These are phyloP conservation scores for Otatea glauca DNA, from an alignment of 176 grass and related monocot genomes.

Conservation along the genomic window DNA sequence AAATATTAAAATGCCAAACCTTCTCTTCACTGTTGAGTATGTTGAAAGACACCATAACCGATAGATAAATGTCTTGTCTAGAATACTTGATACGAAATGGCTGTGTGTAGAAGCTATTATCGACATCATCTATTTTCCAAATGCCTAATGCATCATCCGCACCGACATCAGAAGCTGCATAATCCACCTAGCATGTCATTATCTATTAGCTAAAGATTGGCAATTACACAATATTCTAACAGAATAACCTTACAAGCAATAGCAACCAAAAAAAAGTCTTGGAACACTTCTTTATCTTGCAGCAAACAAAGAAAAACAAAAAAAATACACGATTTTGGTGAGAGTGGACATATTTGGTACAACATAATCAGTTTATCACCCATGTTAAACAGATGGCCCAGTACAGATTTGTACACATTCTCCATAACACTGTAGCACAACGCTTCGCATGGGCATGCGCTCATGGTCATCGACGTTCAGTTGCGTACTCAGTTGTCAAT, in stretches of 20 bases:
- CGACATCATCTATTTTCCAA: slow-evolving; percentile 92
- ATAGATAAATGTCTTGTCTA: slow-evolving; percentile 93
- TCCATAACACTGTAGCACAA: background rate
- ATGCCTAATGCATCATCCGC: slow-evolving; percentile 77
- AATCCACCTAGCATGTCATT: slow-evolving; percentile 94
- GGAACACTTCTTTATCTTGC: background rate
- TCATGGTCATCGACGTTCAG: background rate
- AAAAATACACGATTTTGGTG: slow-evolving; percentile 2
- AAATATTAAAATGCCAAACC: slow-evolving; percentile 53
- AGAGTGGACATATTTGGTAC: background rate
- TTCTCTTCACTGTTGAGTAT: slow-evolving; percentile 71
- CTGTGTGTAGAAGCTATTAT: slow-evolving; percentile 96
- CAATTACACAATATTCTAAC: slow-evolving; percentile 31
- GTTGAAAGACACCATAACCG: slow-evolving; percentile 98
- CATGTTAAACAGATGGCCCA: background rate
- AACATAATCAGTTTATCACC: background rate
- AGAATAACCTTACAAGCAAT: slow-evolving; percentile 19
- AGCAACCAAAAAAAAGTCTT: background rate
- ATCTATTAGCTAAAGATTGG: slow-evolving; percentile 73
- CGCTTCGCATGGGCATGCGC: background rate
- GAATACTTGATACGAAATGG: slow-evolving; percentile 95
- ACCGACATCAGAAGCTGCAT: slow-evolving; percentile 81
- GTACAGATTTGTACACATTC: background rate
- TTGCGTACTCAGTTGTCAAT: background rate
- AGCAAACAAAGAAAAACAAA: slow-evolving; percentile 7